These are phyloP conservation scores for Phytophthora nicotianae DNA, from an alignment of 352 stramenopile genomes.

Conservation along the genomic window DNA sequence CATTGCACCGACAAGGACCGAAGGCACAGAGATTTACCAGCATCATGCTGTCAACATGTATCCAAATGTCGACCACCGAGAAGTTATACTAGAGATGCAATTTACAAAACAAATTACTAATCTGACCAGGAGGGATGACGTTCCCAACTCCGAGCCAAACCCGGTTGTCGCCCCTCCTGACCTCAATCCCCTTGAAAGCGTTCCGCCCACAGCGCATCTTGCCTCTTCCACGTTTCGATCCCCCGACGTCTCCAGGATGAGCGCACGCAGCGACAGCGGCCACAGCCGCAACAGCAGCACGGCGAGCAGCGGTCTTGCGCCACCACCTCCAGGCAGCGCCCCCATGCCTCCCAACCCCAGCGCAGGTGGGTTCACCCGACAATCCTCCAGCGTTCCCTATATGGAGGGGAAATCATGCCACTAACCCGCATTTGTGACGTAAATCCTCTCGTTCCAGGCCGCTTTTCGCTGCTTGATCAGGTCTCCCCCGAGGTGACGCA, in stretches of 20 bases:
- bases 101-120: slow-evolving; percentile 1
- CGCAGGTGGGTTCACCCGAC: slow-evolving; percentile 13
- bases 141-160: not conserved
- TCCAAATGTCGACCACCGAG: slow-evolving; percentile 16
- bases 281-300: slow-evolving; percentile 58
- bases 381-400: slow-evolving; percentile 1
- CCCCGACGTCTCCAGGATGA: slow-evolving; percentile 31
- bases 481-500: slow-evolving; percentile 72
- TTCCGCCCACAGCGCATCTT: slow-evolving; percentile 29
- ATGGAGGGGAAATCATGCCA: slow-evolving; percentile 3
- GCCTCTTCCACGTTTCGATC: slow-evolving; percentile 14
- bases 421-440: slow-evolving; percentile 19
- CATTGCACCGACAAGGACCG: too few relatives aligned
- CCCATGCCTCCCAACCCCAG: slow-evolving; percentile 30
- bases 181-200: not conserved
- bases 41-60: too few relatives aligned
- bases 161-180: slow-evolving; percentile 2
- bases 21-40: too few relatives aligned
- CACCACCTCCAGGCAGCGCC: slow-evolving; percentile 33
- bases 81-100: slow-evolving; percentile 2
- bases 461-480: slow-evolving; percentile 60
- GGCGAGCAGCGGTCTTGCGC: slow-evolving; percentile 34
- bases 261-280: slow-evolving; percentile 38
- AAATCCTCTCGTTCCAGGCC: slow-evolving; percentile 33
- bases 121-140: slow-evolving; percentile 6